Conservation (phyloP, 2,329 filamentous ascomycete species). For the Aspergillus eucalypticola region DNA sequence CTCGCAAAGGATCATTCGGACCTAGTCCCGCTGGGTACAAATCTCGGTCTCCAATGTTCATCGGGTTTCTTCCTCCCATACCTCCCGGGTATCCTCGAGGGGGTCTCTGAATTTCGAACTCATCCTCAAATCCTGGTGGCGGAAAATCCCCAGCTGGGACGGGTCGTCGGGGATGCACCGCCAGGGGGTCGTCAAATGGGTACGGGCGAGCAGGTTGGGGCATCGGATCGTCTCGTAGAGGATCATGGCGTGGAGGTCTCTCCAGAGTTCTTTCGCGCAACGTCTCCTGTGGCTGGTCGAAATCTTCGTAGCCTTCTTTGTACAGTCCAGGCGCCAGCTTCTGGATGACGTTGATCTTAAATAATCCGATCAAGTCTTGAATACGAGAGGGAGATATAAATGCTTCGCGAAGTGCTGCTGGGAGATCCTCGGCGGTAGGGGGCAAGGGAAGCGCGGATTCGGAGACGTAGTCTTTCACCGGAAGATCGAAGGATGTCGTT, state of each 20-base stretch:
- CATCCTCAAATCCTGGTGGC: slow-evolving; percentile 90
- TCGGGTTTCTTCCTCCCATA: slow-evolving; percentile 56
- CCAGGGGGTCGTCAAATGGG: slow-evolving; percentile 68
- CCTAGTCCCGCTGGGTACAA: slow-evolving; percentile 84
- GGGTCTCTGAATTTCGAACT: slow-evolving; percentile 76
- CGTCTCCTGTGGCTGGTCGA: slow-evolving; percentile 20
- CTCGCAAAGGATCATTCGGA: slow-evolving; percentile 77
- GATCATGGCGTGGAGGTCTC: slow-evolving; percentile 47
- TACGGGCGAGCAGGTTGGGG: slow-evolving; percentile 66
- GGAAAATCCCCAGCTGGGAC: slow-evolving; percentile 72
- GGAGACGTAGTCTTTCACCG: slow-evolving; percentile 72
- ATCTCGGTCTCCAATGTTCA: slow-evolving; percentile 80
- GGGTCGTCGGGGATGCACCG: slow-evolving; percentile 60
- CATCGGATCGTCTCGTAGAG: slow-evolving; percentile 53
- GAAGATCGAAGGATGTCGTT: slow-evolving; percentile 75
- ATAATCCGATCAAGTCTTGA: slow-evolving; percentile 66
- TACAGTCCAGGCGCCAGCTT: slow-evolving; percentile 75
- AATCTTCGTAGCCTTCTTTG: slow-evolving; percentile 73
- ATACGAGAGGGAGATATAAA: slow-evolving; percentile 76
- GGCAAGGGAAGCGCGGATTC: slow-evolving; percentile 57
- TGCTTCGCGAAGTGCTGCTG: slow-evolving; percentile 51
- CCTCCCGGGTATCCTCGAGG: slow-evolving; percentile 52
- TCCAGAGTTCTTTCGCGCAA: slow-evolving; percentile 44
- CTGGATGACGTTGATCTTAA: slow-evolving; percentile 80
- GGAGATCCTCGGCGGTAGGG: slow-evolving; percentile 33